Conservation (phyloP, 1,284 basidiomycete genomes). For the Thecaphora frezii region DNA sequence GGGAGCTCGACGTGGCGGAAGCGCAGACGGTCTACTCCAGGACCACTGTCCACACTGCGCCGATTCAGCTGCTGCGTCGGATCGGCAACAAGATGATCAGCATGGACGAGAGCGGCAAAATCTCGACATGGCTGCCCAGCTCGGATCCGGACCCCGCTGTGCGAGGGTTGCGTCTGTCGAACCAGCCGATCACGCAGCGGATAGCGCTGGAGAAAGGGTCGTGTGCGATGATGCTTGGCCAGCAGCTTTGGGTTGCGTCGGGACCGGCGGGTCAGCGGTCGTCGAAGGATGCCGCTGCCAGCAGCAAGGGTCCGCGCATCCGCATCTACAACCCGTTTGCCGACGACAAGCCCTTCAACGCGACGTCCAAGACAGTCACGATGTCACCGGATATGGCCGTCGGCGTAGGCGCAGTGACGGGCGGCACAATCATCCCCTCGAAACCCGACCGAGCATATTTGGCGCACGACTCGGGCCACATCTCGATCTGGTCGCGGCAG, state of each 20-base stretch:
- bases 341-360: slow-evolving; percentile 53
- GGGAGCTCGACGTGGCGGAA: slow-evolving; percentile 49
- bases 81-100: slow-evolving; percentile 47
- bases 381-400: slow-evolving; percentile 64
- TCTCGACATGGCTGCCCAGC: slow-evolving; percentile 46
- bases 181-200: slow-evolving; percentile 48
- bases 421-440: slow-evolving; percentile 75
- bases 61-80: slow-evolving; percentile 40
- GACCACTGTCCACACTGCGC: slow-evolving; percentile 40
- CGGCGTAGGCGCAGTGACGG: slow-evolving; percentile 76
- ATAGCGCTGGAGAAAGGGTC: slow-evolving; percentile 50
- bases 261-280: slow-evolving; percentile 16
- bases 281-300: slow-evolving; percentile 10
- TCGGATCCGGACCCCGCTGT: slow-evolving; percentile 18
- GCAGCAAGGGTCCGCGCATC: slow-evolving; percentile 31
- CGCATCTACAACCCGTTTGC: slow-evolving; percentile 54
- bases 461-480: slow-evolving; percentile 86
- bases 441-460: slow-evolving; percentile 73
- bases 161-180: slow-evolving; percentile 26
- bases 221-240: slow-evolving; percentile 34
- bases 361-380: slow-evolving; percentile 33
- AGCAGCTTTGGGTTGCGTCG: slow-evolving; percentile 51
- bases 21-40: slow-evolving; percentile 26
- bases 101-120: slow-evolving; percentile 56
- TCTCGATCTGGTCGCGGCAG: slow-evolving; percentile 43